Evolutionary conservation across 306 rosid species (phyloP).

Genomic region (Medicago ruthenica): DNA sequence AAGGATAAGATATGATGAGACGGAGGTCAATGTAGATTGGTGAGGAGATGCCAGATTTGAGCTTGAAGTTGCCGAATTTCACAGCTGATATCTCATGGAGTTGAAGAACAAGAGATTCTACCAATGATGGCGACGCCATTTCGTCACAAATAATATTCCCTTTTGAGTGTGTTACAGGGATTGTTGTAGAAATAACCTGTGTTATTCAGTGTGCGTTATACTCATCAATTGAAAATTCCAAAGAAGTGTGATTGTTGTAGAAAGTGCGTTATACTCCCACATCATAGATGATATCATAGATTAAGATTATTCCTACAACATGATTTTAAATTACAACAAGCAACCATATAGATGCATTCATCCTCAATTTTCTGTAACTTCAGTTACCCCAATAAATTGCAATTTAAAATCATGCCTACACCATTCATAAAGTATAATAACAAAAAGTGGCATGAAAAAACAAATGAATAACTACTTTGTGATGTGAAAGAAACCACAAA

Average conservation of each 20-base stretch:
- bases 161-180: not conserved
- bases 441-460: not conserved
- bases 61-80: slow-evolving; percentile 89
- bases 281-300: not conserved
- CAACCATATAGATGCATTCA: not conserved
- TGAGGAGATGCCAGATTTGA: slow-evolving; percentile 89
- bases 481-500: not conserved
- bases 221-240: not conserved
- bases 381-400: not conserved
- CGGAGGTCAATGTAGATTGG: slow-evolving; percentile 94
- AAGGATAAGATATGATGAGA: slow-evolving; percentile 80
- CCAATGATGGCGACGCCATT: slow-evolving; percentile 55
- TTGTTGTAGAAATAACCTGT: slow-evolving; percentile 31
- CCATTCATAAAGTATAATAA: not conserved
- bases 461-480: not conserved
- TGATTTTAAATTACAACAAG: not conserved
- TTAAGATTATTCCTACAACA: not conserved
- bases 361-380: not conserved
- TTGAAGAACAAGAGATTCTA: slow-evolving; percentile 74
- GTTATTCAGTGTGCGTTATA: slow-evolving; percentile 8
- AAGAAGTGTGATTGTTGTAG: too few relatives aligned
- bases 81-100: slow-evolving; percentile 94
- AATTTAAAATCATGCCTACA: not conserved
- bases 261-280: too few relatives aligned
- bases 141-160: not conserved